Evolutionary conservation across 176 grass and related monocot species (phyloP), one percentile per base, ranked within the genome.

Genomic region (Carex scoparia): DNA sequence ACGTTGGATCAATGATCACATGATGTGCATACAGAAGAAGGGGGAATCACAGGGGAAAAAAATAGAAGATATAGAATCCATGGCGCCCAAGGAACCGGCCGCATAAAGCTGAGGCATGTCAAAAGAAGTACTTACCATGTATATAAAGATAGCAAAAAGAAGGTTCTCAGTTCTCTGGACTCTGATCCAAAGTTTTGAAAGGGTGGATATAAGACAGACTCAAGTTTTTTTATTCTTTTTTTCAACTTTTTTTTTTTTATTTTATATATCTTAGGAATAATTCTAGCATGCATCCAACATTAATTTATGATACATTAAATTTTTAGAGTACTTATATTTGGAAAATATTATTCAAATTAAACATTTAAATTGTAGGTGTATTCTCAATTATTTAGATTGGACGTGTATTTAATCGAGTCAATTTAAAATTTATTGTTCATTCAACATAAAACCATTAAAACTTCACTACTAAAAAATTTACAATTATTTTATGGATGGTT

Each of bases 61-160:
- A 19, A 2, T 51, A 51, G 48, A 64, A 65, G 61, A 81, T 61
- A 62, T 63, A 23, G 35, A 48, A 64, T 81, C 58, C 2, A 28
- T 64, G 8, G 31, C 32, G 8, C 14, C 32, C 19, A 64, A 65
- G 9, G 7, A 4, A 40, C 35, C 10, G 10, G 48, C 8, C 2
- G 16, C 35, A 33, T 81, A 81, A 61, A 81, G 79, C 37, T 12
- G 53, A 81, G 60, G 59, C 54, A 44, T 46, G 2, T 81, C 6
- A 65, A 23, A 65, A 49, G 53, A 58, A 78, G 51, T 33, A 78
- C 49, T 57, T 58, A 49, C 28, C 10, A 35, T 78, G 51, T 7
- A 77, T 56, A 77, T 77, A 77, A 46, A 56, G 19, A 55, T 76
- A 54, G 72, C 42, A 76, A 77, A 77, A 77, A 14, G 46, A 31